Percentiles rank a stretch among this genome's conserved stretches.
Evolutionary conservation across 2,329 filamentous ascomycete genomes (phyloP).

Genomic region (Trichoderma citrinoviride): DNA sequence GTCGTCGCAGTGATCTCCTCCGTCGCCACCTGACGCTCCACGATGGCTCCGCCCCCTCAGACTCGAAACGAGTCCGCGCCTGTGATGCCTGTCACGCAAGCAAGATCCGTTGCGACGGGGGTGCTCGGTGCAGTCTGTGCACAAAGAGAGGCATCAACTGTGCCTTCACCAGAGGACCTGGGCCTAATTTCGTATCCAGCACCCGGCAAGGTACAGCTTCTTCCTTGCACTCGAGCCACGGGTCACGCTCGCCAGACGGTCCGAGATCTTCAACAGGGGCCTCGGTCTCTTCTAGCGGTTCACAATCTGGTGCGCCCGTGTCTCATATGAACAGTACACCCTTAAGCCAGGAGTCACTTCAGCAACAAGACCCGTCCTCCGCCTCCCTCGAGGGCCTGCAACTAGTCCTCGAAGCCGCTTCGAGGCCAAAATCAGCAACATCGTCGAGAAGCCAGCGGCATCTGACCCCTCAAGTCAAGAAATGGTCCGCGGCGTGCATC

Average conservation of each 20-base stretch:
- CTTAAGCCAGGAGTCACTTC: background rate
- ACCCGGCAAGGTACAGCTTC: background rate
- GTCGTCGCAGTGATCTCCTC: slow-evolving; percentile 35
- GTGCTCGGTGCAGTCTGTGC: slow-evolving; percentile 40
- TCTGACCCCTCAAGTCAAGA: slow-evolving; percentile 22
- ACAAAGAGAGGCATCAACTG: slow-evolving; percentile 40
- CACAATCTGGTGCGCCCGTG: background rate
- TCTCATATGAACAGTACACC: background rate
- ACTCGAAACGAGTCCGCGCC: slow-evolving; percentile 39
- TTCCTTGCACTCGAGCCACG: background rate
- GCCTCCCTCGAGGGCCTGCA: slow-evolving; percentile 8
- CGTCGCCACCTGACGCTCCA: slow-evolving; percentile 40
- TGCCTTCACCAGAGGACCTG: slow-evolving; percentile 28
- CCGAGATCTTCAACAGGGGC: background rate
- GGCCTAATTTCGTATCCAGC: background rate
- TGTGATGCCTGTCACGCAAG: slow-evolving; percentile 46
- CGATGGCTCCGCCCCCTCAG: slow-evolving; percentile 32
- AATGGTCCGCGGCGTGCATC: slow-evolving; percentile 27
- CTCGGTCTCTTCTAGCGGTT: background rate
- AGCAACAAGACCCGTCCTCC: background rate
- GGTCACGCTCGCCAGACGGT: background rate
- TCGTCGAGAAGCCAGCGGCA: background rate
- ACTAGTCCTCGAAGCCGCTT: slow-evolving; percentile 16
- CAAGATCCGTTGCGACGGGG: slow-evolving; percentile 46
- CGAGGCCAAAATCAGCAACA: background rate